Conservation (phyloP, 2,329 filamentous ascomycete species). For the Xylariaceae sp. region DNA sequence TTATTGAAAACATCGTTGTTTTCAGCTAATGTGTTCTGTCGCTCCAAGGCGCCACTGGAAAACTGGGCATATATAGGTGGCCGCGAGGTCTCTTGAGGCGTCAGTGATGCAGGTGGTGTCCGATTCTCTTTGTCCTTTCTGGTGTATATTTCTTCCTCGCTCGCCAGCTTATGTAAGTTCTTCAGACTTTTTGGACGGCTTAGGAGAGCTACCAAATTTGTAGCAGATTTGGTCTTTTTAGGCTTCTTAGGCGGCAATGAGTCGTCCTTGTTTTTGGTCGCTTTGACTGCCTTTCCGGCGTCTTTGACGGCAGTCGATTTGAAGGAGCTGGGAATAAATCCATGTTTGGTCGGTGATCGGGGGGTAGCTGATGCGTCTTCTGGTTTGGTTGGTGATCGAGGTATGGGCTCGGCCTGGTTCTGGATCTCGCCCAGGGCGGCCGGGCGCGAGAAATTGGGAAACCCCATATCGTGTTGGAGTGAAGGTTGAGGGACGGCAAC, state of each 20-base stretch:
- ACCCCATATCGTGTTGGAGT: constrained; percentile 40
- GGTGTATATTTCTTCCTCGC: constrained; percentile 58
- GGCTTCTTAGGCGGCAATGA: constrained; percentile 62
- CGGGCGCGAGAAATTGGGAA: constrained; percentile 48
- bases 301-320: constrained; percentile 51
- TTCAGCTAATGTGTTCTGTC: constrained; percentile 27
- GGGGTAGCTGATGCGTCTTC: constrained; percentile 24
- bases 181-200: constrained; percentile 77
- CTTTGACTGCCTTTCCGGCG: constrained; percentile 42
- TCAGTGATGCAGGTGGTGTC: constrained; percentile 61
- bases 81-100: constrained; percentile 50
- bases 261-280: constrained; percentile 48
- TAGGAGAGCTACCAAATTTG: constrained; percentile 80
- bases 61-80: constrained; percentile 87
- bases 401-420: constrained; percentile 50
- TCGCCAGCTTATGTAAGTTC: constrained; percentile 61
- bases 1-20: constrained; percentile 24
- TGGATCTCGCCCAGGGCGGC: constrained; percentile 63
- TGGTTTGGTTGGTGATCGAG: constrained; percentile 39
- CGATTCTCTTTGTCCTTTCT: constrained; percentile 83
- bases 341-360: constrained; percentile 41
- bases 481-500: constrained; percentile 32
- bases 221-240: constrained; percentile 82
- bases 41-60: constrained; percentile 48
- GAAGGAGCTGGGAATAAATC: constrained; percentile 42